Conservation (phyloP, 768 basidiomycete genomes). For the Phylloporus sp. region DNA sequence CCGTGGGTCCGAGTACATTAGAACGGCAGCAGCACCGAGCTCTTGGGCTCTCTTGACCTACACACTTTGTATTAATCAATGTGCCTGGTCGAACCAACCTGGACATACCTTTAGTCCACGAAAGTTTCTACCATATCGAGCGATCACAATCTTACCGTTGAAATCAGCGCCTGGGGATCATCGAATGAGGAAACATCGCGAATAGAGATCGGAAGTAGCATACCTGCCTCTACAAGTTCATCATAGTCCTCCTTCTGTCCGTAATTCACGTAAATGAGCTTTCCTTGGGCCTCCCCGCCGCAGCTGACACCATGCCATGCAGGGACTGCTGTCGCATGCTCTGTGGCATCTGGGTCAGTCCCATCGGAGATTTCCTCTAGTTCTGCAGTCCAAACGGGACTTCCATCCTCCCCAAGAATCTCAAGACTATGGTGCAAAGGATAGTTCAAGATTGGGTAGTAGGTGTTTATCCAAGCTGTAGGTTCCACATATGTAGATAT, state of each 20-base stretch:
- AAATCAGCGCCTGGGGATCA: slow-evolving; percentile 53
- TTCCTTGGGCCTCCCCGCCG: slow-evolving; percentile 62
- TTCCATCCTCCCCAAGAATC: slow-evolving; percentile 50
- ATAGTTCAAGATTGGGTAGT: slow-evolving; percentile 72
- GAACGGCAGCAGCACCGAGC: slow-evolving; percentile 71
- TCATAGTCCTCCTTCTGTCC: slow-evolving; percentile 65
- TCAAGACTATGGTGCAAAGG: slow-evolving; percentile 56
- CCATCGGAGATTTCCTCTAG: slow-evolving; percentile 62
- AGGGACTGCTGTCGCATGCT: slow-evolving; percentile 53
- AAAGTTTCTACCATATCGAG: slow-evolving; percentile 74
- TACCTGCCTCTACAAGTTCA: slow-evolving; percentile 48
- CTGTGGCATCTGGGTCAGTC: slow-evolving; percentile 57
- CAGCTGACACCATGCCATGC: slow-evolving; percentile 70
- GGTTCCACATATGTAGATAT: slow-evolving; percentile 40
- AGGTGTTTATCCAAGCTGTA: slow-evolving; percentile 61
- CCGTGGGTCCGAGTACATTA: slow-evolving; percentile 85
- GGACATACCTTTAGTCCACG: slow-evolving; percentile 82
- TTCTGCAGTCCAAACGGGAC: slow-evolving; percentile 53
- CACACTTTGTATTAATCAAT: slow-evolving; percentile 21
- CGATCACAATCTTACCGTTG: slow-evolving; percentile 73
- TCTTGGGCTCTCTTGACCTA: slow-evolving; percentile 85
- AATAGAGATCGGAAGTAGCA: background rate
- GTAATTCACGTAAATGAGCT: slow-evolving; percentile 54
- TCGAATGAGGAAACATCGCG: background rate
- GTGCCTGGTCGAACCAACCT: slow-evolving; percentile 3